Base-by-base conservation (phyloP, 2,329 filamentous ascomycete genomes). In the Xylaria sp. region DNA sequence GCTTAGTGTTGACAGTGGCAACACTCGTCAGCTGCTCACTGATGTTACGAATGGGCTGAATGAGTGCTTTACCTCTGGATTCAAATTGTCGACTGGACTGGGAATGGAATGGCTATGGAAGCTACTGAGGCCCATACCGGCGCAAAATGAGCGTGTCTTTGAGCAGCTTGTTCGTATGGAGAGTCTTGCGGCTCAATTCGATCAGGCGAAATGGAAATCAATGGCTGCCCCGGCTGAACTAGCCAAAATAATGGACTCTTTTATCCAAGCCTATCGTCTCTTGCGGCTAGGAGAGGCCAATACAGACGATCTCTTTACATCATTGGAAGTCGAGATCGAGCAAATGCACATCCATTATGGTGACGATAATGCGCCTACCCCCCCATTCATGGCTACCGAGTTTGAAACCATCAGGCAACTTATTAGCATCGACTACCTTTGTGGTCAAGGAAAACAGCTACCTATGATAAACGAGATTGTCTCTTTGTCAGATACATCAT, bases 91-190 rank as follows among this genome's bases (percentile, higher is more conserved):
- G 0, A 94, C 91, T 1, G 94, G 93, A 0, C 82, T 94, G 13
- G 91, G 89, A 72, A 96, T 97, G 92, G 92, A 96, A 76, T 79
- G 82, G 9, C 84, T 97, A 5, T 97, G 94, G 95, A 87, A 88
- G 50, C 76, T 83, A 1, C 87, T 97, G 75, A 88, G 92, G 62
- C 93, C 94, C 0, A 78, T 82, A 12, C 85, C 88, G 4, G 83
- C 90, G 25, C 79, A 84, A 1, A 83, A 84, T 21, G 78, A 81
- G 27, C 74, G 76, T 3, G 81, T 83, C 0, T 79, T 90, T 50
- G 78, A 83, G 32, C 84, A 83, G 42, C 81, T 86, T 6, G 69
- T 82, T 13, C 81, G 85, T 44, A 81, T 92, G 73, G 85, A 90
- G 71, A 80, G 81, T 12, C 81, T 92, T 4, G 88, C 88, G 1